Conservation (phyloP, 805 yeast genomes). For the Candida corydali region DNA sequence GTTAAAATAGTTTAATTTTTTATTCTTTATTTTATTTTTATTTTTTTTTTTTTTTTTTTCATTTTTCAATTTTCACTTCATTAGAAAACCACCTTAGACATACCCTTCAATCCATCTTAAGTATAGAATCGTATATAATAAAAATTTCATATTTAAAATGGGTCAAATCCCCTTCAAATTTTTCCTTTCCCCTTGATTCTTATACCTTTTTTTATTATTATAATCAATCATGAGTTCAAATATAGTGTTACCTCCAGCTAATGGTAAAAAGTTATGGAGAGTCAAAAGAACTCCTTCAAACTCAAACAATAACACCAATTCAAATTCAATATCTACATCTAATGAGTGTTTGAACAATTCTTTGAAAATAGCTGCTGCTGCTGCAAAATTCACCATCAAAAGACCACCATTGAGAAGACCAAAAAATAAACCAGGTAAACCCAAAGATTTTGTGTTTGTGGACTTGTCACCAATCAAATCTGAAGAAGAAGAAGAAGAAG, state of each 20-base stretch:
- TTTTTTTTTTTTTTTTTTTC: too few species aligned
- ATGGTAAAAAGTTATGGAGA: conserved; percentile 44
- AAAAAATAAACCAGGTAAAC: conserved; percentile 41
- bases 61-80: too few species aligned
- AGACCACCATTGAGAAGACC: conserved; percentile 42
- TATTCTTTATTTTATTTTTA: too few species aligned
- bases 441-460: conserved; percentile 43
- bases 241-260: conserved; percentile 36
- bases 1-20: too few species aligned
- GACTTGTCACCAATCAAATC: conserved; percentile 40
- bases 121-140: too few species aligned
- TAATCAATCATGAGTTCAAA: neutral
- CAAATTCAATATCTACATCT: conserved; percentile 17
- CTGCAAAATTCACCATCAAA: conserved; percentile 27
- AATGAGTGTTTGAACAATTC: conserved; percentile 40
- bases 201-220: neutral
- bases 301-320: conserved; percentile 7
- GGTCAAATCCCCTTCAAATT: too few species aligned
- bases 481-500: conserved; percentile 14
- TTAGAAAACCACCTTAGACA: too few species aligned
- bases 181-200: neutral
- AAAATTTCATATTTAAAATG: too few species aligned
- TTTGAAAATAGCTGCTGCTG: conserved; percentile 39
- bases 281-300: conserved; percentile 25
- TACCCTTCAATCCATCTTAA: too few species aligned